A percentile compares a stretch with the other conserved stretches of the same genome.
Conservation (phyloP, 129 eudicot species). For the Flaveria robusta region DNA sequence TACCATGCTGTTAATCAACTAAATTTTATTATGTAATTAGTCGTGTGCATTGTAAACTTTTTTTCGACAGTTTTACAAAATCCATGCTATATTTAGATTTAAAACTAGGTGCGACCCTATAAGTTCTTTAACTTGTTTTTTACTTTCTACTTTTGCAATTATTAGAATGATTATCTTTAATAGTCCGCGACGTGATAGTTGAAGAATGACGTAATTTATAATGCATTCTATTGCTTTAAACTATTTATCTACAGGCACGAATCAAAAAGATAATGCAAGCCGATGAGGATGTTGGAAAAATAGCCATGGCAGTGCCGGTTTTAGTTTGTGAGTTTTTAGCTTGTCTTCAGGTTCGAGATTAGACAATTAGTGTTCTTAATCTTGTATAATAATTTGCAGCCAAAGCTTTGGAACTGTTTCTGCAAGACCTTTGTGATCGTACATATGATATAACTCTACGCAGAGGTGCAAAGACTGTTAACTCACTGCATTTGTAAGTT, state of each 20-base stretch:
- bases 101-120: no score
- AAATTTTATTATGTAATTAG: neutral
- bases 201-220: neutral
- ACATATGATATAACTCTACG: conserved; percentile 79
- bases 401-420: conserved; percentile 84
- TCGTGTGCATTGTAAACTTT: neutral
- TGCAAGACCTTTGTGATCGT: conserved; percentile 88
- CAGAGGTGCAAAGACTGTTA: conserved; percentile 84
- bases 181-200: neutral
- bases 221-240: neutral
- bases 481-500: conserved; percentile 83
- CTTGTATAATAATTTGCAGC: conserved; percentile 45
- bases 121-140: no score
- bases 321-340: conserved; percentile 65
- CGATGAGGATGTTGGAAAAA: conserved; percentile 90
- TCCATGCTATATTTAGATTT: neutral
- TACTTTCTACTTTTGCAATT: no score
- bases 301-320: conserved; percentile 92
- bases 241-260: conserved; percentile 57
- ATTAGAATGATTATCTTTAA: no score
- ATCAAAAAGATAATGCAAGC: conserved; percentile 96
- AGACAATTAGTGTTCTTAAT: conserved; percentile 1
- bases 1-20: neutral
- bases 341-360: neutral
- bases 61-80: neutral